phyloP scores from a whole-genome alignment of 208 protist species.

The Leptomonas seymouri region DNA sequence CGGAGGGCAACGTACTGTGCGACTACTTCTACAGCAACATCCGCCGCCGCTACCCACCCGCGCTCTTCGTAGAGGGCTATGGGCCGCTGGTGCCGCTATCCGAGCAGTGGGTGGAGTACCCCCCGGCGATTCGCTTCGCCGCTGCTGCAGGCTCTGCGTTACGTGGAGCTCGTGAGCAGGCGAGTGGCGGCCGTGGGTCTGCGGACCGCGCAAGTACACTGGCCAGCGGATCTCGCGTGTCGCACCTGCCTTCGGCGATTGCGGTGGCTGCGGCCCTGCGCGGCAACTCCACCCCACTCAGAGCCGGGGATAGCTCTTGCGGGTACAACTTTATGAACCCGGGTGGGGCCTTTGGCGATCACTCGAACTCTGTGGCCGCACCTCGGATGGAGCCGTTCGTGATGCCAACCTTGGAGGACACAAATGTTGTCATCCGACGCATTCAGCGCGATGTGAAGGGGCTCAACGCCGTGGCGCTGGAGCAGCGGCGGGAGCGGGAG shows the following conservation, averaged over 20 bases:
- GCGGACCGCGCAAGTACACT: background rate
- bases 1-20: background rate
- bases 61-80: slow-evolving; percentile 73
- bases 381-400: slow-evolving; percentile 46
- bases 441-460: slow-evolving; percentile 84
- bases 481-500: slow-evolving; percentile 65
- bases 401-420: slow-evolving; percentile 76
- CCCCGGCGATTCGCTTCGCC: slow-evolving; percentile 16
- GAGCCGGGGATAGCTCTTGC: background rate
- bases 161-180: background rate
- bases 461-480: slow-evolving; percentile 79
- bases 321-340: background rate
- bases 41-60: slow-evolving; percentile 1
- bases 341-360: background rate
- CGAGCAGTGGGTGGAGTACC: slow-evolving; percentile 24
- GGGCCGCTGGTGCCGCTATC: slow-evolving; percentile 44
- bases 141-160: background rate
- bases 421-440: slow-evolving; percentile 56
- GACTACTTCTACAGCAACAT: slow-evolving; percentile 31
- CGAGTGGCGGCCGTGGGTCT: background rate
- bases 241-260: slow-evolving; percentile 16
- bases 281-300: slow-evolving; percentile 13
- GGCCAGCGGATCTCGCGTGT: background rate
- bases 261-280: slow-evolving; percentile 18
- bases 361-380: background rate